Evolutionary conservation across 2,329 filamentous ascomycete species (phyloP).

Genomic region (Fusarium equiseti): DNA sequence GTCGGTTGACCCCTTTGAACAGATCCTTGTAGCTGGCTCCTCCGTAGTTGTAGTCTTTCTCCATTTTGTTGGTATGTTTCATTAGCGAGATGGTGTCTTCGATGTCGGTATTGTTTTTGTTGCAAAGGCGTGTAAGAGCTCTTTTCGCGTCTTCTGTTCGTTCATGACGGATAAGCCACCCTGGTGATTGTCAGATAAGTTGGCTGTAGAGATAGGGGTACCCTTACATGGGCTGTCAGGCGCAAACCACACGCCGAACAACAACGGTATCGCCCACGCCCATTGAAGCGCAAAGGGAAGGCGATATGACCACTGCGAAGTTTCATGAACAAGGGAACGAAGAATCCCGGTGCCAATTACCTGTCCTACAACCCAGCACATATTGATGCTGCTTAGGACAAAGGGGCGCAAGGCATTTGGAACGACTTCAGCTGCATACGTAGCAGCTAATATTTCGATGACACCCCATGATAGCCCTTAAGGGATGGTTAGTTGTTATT

Average conservation of each 20-base stretch:
- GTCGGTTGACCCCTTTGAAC: conserved; percentile 44
- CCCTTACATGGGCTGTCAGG: conserved; percentile 57
- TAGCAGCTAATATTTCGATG: conserved; percentile 54
- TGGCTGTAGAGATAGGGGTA: not conserved
- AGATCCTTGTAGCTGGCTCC: conserved; percentile 44
- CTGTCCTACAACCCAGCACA: conserved; percentile 59
- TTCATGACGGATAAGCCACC: conserved; percentile 56
- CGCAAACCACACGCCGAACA: conserved; percentile 52
- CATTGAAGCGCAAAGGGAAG: conserved; percentile 58
- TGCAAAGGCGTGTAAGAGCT: conserved; percentile 49
- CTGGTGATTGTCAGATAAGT: conserved; percentile 16
- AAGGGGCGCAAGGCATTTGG: conserved; percentile 51
- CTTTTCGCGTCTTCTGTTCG: conserved; percentile 50
- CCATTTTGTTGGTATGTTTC: conserved; percentile 57
- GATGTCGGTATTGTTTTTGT: conserved; percentile 49
- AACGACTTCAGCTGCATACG: conserved; percentile 56
- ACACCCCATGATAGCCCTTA: conserved; percentile 51
- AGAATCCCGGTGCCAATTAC: conserved; percentile 54
- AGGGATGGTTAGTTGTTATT: not conserved
- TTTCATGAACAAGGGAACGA: conserved; percentile 48
- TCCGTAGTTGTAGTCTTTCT: conserved; percentile 54
- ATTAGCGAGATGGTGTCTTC: conserved; percentile 60
- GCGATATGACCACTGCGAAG: conserved; percentile 46
- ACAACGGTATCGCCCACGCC: conserved; percentile 54
- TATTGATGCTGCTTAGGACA: conserved; percentile 56